Conservation (phyloP, 78 protist species). For the Dictyostelium firmibasis region DNA sequence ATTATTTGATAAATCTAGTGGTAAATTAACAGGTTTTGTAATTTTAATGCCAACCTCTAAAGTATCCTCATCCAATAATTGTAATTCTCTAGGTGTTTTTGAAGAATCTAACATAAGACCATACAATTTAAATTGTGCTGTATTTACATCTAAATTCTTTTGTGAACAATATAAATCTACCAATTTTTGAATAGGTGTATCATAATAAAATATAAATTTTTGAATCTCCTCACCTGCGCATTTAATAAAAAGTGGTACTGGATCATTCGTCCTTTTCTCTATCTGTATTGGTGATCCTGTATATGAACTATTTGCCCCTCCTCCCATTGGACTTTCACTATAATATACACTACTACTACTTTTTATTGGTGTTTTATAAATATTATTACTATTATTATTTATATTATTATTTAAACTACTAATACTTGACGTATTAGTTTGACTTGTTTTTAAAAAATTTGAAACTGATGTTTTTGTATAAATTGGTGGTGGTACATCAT, state of each 20-base stretch:
- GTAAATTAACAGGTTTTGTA: background rate
- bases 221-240: background rate
- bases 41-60: slow-evolving; percentile 25
- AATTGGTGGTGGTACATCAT: background rate
- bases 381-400: background rate
- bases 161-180: slow-evolving; percentile 12
- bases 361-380: background rate
- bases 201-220: background rate
- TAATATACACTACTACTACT: background rate
- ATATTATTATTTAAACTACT: background rate
- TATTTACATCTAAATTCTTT: slow-evolving; percentile 6
- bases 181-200: slow-evolving; percentile 12
- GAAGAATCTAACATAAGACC: slow-evolving; percentile 1
- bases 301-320: background rate
- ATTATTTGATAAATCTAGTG: background rate
- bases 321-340: background rate
- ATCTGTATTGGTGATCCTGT: background rate
- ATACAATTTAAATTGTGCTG: slow-evolving; percentile 16
- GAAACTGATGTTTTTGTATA: background rate
- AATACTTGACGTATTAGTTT: background rate
- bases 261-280: background rate
- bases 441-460: background rate
- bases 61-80: slow-evolving; percentile 23
- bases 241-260: background rate
- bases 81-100: slow-evolving; percentile 36